A percentile compares a stretch with the other conserved stretches of the same genome.
phyloP scores from a whole-genome alignment of 2,329 filamentous ascomycete genomes.

The Colletotrichum zoysiae region DNA sequence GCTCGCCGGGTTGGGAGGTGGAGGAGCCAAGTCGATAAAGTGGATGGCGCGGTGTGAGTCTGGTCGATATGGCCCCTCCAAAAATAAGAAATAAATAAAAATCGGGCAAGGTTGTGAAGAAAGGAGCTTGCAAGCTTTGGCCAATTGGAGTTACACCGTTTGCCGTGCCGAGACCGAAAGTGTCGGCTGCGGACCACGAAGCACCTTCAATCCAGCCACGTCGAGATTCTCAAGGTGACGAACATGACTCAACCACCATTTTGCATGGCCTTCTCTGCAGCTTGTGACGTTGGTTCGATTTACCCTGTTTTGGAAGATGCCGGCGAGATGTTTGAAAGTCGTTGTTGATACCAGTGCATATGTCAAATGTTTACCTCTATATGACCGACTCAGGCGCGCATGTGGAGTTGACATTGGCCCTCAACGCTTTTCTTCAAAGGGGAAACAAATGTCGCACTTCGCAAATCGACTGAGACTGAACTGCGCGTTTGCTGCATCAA shows the following conservation, averaged over 20 bases:
- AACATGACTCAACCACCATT: neutral
- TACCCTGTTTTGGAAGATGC: neutral
- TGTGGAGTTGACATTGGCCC: neutral
- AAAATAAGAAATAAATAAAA: neutral
- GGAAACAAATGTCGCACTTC: neutral
- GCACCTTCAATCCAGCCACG: neutral
- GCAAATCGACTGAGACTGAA: neutral
- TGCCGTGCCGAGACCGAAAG: neutral
- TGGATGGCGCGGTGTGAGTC: constrained; percentile 1
- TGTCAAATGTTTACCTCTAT: neutral
- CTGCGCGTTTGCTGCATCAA: neutral
- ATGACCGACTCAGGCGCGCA: neutral
- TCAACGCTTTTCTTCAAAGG: neutral
- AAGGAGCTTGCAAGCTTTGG: constrained; percentile 17
- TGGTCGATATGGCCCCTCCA: constrained; percentile 12
- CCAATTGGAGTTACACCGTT: constrained; percentile 5
- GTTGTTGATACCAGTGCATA: neutral
- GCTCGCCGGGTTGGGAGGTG: neutral
- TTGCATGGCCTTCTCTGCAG: neutral
- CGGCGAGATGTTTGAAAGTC: neutral
- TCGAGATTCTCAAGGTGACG: neutral
- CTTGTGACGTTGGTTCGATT: neutral
- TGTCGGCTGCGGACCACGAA: neutral
- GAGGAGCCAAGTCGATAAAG: neutral
- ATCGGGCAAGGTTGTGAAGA: neutral